Evolutionary conservation across 2,329 filamentous ascomycete species (phyloP).

Genomic region (Ophiostoma angusticollis): DNA sequence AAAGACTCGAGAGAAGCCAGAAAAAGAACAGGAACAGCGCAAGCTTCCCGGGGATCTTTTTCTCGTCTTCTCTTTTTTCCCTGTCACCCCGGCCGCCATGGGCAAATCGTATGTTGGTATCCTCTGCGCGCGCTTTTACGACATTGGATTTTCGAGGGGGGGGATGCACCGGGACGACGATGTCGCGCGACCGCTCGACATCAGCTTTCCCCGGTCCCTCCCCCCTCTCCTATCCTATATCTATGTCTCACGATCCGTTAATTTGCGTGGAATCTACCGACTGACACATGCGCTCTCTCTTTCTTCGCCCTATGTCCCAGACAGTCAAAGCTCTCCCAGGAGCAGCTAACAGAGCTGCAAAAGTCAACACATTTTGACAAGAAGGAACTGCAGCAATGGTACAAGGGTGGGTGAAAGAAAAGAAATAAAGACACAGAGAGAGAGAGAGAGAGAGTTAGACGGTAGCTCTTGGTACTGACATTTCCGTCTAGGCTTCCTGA

Average conservation of each 20-base stretch:
- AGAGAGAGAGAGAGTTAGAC: too few species aligned
- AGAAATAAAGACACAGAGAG: too few species aligned
- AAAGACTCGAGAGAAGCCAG: background rate
- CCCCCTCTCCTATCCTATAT: too few species aligned
- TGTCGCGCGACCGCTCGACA: too few species aligned
- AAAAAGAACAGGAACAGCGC: background rate
- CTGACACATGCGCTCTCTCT: too few species aligned
- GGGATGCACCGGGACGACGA: too few species aligned
- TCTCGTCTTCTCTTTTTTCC: background rate
- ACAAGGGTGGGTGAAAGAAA: slow-evolving; percentile 80
- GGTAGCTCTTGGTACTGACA: background rate
- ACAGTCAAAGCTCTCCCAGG: slow-evolving; percentile 95
- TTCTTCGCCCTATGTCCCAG: slow-evolving; percentile 33
- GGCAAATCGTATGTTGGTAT: slow-evolving; percentile 46
- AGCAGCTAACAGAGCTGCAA: slow-evolving; percentile 90
- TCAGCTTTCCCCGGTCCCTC: too few species aligned
- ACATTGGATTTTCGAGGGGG: too few species aligned
- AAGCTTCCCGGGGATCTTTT: too few species aligned
- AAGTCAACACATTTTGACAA: slow-evolving; percentile 98
- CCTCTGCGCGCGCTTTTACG: too few species aligned
- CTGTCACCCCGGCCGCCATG: slow-evolving; percentile 22
- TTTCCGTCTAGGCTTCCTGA: slow-evolving; percentile 66
- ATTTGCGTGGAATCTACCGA: too few species aligned
- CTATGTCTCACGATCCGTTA: too few species aligned
- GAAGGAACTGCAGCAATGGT: slow-evolving; percentile 99